Conservation (phyloP, 805 yeast species). For the Hanseniaspora hatyaiensis region DNA sequence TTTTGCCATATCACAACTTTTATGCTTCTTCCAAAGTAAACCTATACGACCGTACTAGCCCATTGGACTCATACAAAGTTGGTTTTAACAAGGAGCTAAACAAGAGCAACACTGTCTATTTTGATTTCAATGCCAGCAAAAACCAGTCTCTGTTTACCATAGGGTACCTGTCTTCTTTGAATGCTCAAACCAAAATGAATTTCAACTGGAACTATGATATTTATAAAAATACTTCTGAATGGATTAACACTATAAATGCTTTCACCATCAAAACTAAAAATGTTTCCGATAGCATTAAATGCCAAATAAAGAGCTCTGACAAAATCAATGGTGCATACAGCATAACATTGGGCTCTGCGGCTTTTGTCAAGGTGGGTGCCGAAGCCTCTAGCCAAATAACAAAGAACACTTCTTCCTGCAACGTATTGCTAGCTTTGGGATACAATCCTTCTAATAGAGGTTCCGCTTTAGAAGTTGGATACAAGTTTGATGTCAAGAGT, state of each 20-base stretch:
- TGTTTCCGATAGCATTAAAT: background rate
- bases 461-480: conserved; percentile 8
- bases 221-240: background rate
- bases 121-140: background rate
- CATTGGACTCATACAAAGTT: background rate
- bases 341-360: background rate
- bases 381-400: background rate
- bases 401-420: background rate
- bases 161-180: background rate
- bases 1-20: conserved; percentile 4
- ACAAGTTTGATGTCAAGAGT: background rate
- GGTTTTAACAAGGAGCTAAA: conserved; percentile 8
- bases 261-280: background rate
- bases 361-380: background rate
- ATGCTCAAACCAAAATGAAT: background rate
- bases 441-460: conserved; percentile 1
- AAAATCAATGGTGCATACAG: background rate
- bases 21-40: background rate
- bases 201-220: conserved; percentile 1
- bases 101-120: background rate
- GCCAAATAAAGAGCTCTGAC: background rate
- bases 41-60: background rate
- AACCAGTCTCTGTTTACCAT: background rate
- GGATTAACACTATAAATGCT: background rate
- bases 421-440: background rate